Base-by-base conservation (phyloP, 129 eudicot genomes). In the Cynara cardunculus region DNA sequence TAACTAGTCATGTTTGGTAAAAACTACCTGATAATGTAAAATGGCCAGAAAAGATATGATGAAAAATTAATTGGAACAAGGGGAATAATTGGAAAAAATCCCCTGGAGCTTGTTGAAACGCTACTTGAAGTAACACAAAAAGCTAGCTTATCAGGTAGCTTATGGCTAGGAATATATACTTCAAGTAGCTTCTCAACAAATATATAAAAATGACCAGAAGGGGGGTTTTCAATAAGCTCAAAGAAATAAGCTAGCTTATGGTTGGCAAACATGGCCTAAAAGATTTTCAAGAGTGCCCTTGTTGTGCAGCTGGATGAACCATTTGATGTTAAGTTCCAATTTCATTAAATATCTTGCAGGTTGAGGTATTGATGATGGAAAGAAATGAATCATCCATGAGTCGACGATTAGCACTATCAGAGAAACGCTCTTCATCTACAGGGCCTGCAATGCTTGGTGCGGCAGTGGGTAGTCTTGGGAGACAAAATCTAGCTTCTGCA, bases 401-500 rank as follows among this genome's bases (percentile, higher is more conserved):
- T 74, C 81, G 96, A 30, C 83, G 90, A 77, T 85, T 85, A 72
- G 64, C 86, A 39, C 7, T 83, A 71, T 82, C 89, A 25, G 93
- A 91, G 66, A 93, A 89, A 56, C 80, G 86, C 69, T 59, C 83
- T 25, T 74, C 90, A 70, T 87, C 91, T 31, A 41, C 22, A 4
- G 84, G 81, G 35, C 79, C 86, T 37, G 78, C 92, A 26, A 25
- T 84, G 66, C 88, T 83, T 71, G 85, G 75, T 66, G 34, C 89
- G 37, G 5, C 81, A 76, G 86, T 88, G 61, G 92, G 89, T 84
- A 82, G 91, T 78, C 81, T 88, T 9, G 90, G 94, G 28, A 89
- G 91, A 75, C 98, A 86, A 73, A 94, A 90, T 86, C 73, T 94
- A 78, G 94, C 96, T 56, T 87, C 99, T 64, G 96, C 86, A 37